A percentile compares a stretch with the other conserved stretches of the same genome.
Evolutionary conservation across 2,329 filamentous ascomycete genomes (phyloP).

Genomic region (Aspergillus fumigatus): DNA sequence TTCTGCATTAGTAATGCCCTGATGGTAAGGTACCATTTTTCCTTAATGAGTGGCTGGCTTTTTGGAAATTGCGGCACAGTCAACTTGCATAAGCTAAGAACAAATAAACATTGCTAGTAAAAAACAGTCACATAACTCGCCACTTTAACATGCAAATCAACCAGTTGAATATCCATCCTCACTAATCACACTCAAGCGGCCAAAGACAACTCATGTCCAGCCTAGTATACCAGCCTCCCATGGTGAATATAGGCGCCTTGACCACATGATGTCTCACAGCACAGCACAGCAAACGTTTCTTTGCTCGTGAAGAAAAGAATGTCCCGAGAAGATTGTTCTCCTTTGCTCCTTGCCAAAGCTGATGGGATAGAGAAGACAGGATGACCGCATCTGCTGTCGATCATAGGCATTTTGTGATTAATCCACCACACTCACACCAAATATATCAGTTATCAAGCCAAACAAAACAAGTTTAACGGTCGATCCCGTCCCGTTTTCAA

Average conservation of each 20-base stretch:
- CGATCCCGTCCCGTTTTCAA: not conserved
- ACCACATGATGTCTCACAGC: not conserved
- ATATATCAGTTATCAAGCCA: not conserved
- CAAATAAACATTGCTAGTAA: conserved; percentile 1
- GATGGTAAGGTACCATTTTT: not conserved
- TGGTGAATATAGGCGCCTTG: not conserved
- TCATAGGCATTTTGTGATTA: not conserved
- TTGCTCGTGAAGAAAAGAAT: not conserved
- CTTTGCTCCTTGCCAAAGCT: not conserved
- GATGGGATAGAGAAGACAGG: not conserved
- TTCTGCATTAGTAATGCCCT: not conserved
- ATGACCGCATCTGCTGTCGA: not conserved
- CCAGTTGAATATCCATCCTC: not conserved
- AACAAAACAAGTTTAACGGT: not conserved
- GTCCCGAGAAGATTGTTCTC: not conserved
- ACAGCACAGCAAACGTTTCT: not conserved
- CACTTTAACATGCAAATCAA: not conserved
- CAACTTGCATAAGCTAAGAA: conserved; percentile 16
- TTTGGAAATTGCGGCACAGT: conserved; percentile 17
- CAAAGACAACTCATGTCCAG: not conserved
- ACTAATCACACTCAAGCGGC: not conserved
- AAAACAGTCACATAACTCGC: not conserved
- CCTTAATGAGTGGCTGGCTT: not conserved
- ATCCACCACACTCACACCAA: not conserved
- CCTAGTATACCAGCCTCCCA: not conserved